These are phyloP conservation scores for Pinus taeda DNA, from an alignment of 75 land plant genomes.

Conservation along the genomic window DNA sequence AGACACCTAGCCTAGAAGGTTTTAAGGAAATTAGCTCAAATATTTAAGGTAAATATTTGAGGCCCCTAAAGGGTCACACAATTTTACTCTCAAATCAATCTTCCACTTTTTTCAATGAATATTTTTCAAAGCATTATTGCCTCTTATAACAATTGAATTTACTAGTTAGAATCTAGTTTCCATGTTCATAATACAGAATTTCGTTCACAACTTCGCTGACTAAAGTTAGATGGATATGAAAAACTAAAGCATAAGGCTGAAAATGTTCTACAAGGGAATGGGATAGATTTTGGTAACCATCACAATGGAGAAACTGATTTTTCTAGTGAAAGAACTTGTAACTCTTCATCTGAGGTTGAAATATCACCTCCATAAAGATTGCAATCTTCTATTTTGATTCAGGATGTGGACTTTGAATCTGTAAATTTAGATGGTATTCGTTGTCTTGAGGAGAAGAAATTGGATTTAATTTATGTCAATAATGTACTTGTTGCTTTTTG, in stretches of 20 bases:
- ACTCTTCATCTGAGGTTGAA: background rate
- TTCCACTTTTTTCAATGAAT: too few relatives aligned
- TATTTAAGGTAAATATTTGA: constrained; percentile 39
- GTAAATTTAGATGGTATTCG: background rate
- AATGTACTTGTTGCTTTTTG: constrained; percentile 47
- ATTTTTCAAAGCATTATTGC: too few relatives aligned
- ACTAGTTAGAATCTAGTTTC: too few relatives aligned
- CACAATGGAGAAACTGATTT: background rate
- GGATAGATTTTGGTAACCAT: background rate
- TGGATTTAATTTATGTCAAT: constrained; percentile 32
- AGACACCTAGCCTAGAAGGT: constrained; percentile 37
- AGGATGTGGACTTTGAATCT: constrained; percentile 5
- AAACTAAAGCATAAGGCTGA: constrained; percentile 6
- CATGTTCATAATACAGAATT: background rate
- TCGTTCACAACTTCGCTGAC: background rate
- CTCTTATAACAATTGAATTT: too few relatives aligned
- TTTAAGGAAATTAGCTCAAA: constrained; percentile 54
- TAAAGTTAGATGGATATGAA: constrained; percentile 10
- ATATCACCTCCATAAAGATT: background rate
- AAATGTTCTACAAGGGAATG: constrained; percentile 31
- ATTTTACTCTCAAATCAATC: background rate
- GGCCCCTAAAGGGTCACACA: background rate
- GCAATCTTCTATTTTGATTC: background rate
- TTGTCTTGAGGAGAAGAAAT: constrained; percentile 22
- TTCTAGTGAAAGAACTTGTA: background rate